A percentile compares a stretch with the other conserved stretches of the same genome.
Evolutionary conservation across 352 stramenopile genomes (phyloP).

Genomic region (Peronospora farinosa): DNA sequence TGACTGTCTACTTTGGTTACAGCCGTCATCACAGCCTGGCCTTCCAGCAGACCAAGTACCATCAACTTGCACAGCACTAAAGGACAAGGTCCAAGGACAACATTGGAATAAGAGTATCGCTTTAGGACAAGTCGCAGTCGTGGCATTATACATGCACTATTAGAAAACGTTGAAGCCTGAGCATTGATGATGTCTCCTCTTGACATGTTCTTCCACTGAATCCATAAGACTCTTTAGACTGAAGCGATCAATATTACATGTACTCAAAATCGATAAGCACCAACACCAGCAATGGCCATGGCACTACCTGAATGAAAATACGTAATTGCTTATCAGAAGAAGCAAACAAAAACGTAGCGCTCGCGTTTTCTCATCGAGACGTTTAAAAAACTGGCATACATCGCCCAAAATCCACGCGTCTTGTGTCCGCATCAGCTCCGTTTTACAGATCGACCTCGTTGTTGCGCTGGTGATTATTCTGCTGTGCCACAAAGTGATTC

Average conservation of each 20-base stretch:
- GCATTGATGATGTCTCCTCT: too few relatives aligned
- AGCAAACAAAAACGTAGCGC: slow-evolving; percentile 26
- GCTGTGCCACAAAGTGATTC: slow-evolving; percentile 24
- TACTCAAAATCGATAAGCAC: too few relatives aligned
- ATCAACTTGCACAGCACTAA: slow-evolving; percentile 37
- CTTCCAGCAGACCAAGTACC: slow-evolving; percentile 60
- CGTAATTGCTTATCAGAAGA: slow-evolving; percentile 18
- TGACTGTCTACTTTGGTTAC: slow-evolving; percentile 65
- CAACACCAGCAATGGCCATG: background rate
- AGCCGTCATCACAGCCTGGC: slow-evolving; percentile 65
- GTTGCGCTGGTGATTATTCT: slow-evolving; percentile 27
- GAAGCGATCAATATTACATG: slow-evolving; percentile 1
- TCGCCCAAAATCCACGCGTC: slow-evolving; percentile 5
- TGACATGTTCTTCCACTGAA: background rate
- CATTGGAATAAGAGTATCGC: background rate
- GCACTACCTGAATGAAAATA: background rate
- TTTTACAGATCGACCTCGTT: slow-evolving; percentile 46
- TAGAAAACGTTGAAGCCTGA: too few relatives aligned
- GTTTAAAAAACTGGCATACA: slow-evolving; percentile 11
- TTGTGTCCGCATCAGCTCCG: slow-evolving; percentile 5
- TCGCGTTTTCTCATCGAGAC: slow-evolving; percentile 21
- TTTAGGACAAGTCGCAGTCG: slow-evolving; percentile 1
- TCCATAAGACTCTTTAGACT: slow-evolving; percentile 1
- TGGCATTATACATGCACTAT: too few relatives aligned
- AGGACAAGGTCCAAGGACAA: background rate